These are phyloP conservation scores for Apophysomyces variabilis DNA, from an alignment of 371 early-diverging fungal species.

Conservation along the genomic window DNA sequence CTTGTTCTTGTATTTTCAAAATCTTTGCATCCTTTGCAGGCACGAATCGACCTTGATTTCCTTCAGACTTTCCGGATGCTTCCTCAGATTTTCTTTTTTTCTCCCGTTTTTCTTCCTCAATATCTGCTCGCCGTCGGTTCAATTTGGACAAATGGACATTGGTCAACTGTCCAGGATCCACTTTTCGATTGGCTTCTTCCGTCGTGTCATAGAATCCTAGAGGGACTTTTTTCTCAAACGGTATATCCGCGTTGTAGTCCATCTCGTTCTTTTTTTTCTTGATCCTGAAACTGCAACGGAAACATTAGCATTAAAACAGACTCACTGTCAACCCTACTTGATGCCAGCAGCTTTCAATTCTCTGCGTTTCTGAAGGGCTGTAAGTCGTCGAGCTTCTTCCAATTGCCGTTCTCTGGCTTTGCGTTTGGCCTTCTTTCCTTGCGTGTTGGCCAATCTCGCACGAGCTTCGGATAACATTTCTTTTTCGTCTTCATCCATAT, in stretches of 20 bases:
- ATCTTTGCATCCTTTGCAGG: constrained; percentile 61
- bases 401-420: constrained; percentile 97
- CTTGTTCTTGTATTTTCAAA: constrained; percentile 69
- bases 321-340: constrained; percentile 52
- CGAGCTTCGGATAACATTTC: constrained; percentile 98
- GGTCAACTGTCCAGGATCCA: constrained; percentile 62
- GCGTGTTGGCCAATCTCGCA: constrained; percentile 97
- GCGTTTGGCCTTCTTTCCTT: constrained; percentile 98
- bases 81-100: constrained; percentile 75
- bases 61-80: constrained; percentile 49
- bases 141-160: constrained; percentile 76
- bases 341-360: constrained; percentile 98
- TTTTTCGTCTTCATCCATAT: constrained; percentile 99
- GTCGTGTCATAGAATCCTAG: constrained; percentile 92
- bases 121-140: constrained; percentile 78
- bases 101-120: constrained; percentile 68
- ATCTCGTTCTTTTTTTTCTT: constrained; percentile 76
- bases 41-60: constrained; percentile 57
- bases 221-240: constrained; percentile 87
- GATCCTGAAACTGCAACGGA: constrained; percentile 42
- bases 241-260: constrained; percentile 97
- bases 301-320: background rate
- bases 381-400: constrained; percentile 92
- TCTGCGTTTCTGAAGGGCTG: constrained; percentile 90
- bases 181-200: constrained; percentile 74